Base-by-base conservation (phyloP, 2,329 filamentous ascomycete genomes). In the Beauveria sp. region DNA sequence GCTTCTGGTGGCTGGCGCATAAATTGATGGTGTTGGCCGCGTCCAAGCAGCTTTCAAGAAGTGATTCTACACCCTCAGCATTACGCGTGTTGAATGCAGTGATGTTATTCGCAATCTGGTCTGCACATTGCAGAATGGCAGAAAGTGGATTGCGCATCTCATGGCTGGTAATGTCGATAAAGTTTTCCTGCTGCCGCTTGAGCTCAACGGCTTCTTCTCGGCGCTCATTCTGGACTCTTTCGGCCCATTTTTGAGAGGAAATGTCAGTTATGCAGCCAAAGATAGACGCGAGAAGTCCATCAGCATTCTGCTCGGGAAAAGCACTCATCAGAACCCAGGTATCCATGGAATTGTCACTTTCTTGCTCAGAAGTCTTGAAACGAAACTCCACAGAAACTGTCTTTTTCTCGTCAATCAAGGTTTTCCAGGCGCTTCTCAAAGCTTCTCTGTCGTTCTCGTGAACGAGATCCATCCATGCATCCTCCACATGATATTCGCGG, bases 261-360 rank as follows among this genome's bases (percentile, higher is more conserved):
- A 96, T 96, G 69, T 96, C 90, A 0, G 90, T 93, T 57, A 96
- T 88, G 69, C 87, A 89, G 58, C 89, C 89, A 67, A 93, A 92
- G 3, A 92, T 87, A 64, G 87, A 85, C 75, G 90, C 90, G 57
- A 92, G 79, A 31, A 78, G 76, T 3, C 88, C 88, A 31, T 83
- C 76, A 1, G 79, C 75, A 64, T 88, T 81, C 68, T 83, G 88
- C 67, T 93, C 89, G 0, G 89, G 89, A 66, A 88, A 91, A 0
- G 88, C 89, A 61, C 84, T 89, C 79, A 92, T 88, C 34, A 92
- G 74, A 1, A 89, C 88, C 89, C 89, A 93, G 0, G 88, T 91
- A 65, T 90, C 88, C 55, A 84, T 78, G 38, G 79, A 78, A 64
- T 80, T 82, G 31, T 83, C 83, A 64, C 83, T 85, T 28, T 82